These are phyloP conservation scores for Albizia julibrissin DNA, from an alignment of 306 rosid genomes.

Conservation along the genomic window DNA sequence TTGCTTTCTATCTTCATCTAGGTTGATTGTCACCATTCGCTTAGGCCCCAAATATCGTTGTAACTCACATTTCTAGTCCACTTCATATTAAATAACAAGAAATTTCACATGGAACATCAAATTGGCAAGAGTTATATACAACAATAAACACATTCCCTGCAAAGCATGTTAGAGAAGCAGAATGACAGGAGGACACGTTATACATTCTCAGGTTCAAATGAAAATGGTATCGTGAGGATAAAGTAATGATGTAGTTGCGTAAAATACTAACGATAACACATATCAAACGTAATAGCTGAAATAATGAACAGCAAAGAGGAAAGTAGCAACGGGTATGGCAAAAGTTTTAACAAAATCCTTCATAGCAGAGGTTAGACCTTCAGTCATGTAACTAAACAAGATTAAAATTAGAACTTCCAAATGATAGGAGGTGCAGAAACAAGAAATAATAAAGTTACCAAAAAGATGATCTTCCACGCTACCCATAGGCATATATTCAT, in stretches of 20 bases:
- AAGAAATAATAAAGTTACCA: constrained; percentile 41
- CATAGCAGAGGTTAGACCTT: neutral
- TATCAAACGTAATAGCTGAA: neutral
- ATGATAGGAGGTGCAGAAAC: neutral
- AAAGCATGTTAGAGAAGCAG: constrained; percentile 1
- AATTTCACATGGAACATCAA: constrained; percentile 7
- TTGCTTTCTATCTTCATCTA: neutral
- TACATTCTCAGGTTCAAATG: constrained; percentile 4
- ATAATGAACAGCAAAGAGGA: neutral
- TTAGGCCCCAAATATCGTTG: constrained; percentile 20
- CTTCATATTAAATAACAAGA: neutral
- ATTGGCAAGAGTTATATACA: constrained; percentile 24
- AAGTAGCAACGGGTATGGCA: neutral
- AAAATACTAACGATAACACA: constrained; percentile 11
- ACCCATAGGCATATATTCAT: constrained; percentile 67
- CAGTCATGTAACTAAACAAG: neutral
- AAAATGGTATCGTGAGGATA: constrained; percentile 6
- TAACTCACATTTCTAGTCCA: constrained; percentile 19
- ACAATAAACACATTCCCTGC: neutral
- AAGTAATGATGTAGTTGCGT: constrained; percentile 18
- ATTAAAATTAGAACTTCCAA: neutral
- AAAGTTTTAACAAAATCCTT: neutral
- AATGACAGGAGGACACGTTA: constrained; percentile 12
- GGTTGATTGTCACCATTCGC: neutral
- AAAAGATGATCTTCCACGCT: constrained; percentile 78